phyloP scores from a whole-genome alignment of 352 stramenopile genomes.

The Globisporangium perplexum region DNA sequence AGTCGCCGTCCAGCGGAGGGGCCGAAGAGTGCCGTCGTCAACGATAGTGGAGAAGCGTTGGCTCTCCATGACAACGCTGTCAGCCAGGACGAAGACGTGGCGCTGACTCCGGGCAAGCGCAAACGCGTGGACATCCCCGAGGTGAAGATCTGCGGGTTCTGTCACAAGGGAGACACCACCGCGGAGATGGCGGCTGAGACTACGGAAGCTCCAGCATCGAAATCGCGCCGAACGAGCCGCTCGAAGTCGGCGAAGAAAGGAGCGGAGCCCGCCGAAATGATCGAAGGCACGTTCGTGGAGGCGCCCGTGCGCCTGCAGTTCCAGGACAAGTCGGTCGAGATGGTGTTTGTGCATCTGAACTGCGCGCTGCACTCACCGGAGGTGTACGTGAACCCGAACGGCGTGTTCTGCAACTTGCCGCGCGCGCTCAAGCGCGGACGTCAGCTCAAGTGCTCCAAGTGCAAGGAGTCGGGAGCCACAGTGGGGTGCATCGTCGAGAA shows the following conservation, averaged over 20 bases:
- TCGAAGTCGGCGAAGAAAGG: conserved; percentile 11
- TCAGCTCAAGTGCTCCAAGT: conserved; percentile 66
- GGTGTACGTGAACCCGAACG: conserved; percentile 76
- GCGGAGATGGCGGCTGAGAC: conserved; percentile 8
- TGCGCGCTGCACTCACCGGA: conserved; percentile 76
- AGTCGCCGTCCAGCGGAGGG: neutral
- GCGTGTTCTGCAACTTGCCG: conserved; percentile 74
- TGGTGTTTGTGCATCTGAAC: conserved; percentile 77
- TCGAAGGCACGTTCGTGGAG: conserved; percentile 73
- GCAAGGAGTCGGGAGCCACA: conserved; percentile 60
- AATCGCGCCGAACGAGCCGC: conserved; percentile 13
- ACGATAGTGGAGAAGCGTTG: conserved; percentile 6
- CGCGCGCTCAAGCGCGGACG: conserved; percentile 75
- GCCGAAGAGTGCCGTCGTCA: neutral
- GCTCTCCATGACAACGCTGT: conserved; percentile 17
- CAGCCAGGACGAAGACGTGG: conserved; percentile 10
- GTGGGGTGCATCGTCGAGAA: conserved; percentile 76
- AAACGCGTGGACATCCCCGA: conserved; percentile 8
- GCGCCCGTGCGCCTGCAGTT: conserved; percentile 66
- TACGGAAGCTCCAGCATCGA: conserved; percentile 1
- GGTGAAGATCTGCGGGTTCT: conserved; percentile 55
- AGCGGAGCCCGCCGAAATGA: conserved; percentile 13
- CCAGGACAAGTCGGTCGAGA: conserved; percentile 55
- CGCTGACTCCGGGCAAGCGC: conserved; percentile 7
- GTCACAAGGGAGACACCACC: conserved; percentile 40